phyloP scores from a whole-genome alignment of 495 filamentous ascomycete species.

The Aspergillus carlsbadensis region DNA sequence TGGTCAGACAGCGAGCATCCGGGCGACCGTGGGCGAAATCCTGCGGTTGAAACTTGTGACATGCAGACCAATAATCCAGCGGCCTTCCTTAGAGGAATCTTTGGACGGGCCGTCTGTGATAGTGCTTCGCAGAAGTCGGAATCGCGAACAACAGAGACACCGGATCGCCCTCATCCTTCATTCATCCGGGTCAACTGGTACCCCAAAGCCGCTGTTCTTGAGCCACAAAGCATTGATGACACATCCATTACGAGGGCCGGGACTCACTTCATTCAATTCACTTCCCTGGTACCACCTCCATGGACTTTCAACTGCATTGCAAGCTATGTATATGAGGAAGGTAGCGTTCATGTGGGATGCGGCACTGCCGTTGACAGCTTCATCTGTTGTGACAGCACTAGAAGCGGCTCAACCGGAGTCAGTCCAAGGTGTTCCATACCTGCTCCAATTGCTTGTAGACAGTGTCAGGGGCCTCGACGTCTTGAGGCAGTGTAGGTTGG shows the following conservation, averaged over 20 bases:
- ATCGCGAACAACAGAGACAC: slow-evolving; percentile 27
- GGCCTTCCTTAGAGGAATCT: slow-evolving; percentile 16
- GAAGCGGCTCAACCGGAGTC: slow-evolving; percentile 47
- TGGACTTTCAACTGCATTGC: slow-evolving; percentile 44
- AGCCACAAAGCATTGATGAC: slow-evolving; percentile 42
- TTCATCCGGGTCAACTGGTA: slow-evolving; percentile 59
- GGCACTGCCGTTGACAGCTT: slow-evolving; percentile 53
- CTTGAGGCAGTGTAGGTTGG: slow-evolving; percentile 43
- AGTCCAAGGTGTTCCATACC: slow-evolving; percentile 56
- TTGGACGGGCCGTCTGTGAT: slow-evolving; percentile 27
- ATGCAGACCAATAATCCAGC: slow-evolving; percentile 30
- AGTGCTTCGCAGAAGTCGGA: slow-evolving; percentile 33
- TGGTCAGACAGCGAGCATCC: slow-evolving; percentile 37
- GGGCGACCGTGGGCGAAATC: slow-evolving; percentile 43
- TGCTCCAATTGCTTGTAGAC: slow-evolving; percentile 54
- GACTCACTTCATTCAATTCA: slow-evolving; percentile 50
- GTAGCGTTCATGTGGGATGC: slow-evolving; percentile 51
- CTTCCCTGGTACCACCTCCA: slow-evolving; percentile 58
- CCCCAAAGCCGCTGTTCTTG: slow-evolving; percentile 52
- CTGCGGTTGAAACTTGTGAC: slow-evolving; percentile 31
- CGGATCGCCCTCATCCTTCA: slow-evolving; percentile 50
- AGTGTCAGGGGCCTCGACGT: slow-evolving; percentile 44
- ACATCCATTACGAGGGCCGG: slow-evolving; percentile 30
- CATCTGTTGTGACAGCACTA: slow-evolving; percentile 45
- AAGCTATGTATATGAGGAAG: slow-evolving; percentile 53